These are phyloP conservation scores for Nothopassalora personata DNA, from an alignment of 2,329 filamentous ascomycete species.

Conservation along the genomic window DNA sequence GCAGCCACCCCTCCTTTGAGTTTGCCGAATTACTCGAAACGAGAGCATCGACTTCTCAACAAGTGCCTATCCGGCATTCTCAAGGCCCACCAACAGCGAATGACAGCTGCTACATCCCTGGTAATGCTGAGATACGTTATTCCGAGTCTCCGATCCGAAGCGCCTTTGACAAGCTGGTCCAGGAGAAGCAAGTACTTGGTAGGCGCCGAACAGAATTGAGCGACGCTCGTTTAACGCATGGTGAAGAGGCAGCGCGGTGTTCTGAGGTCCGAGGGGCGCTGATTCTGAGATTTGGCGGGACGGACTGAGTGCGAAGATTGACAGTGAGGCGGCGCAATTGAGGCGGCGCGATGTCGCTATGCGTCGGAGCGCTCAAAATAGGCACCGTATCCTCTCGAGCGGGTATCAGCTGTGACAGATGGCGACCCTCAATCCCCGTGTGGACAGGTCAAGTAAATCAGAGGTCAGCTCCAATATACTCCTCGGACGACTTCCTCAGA, in stretches of 20 bases:
- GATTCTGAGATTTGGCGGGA: too few relatives aligned
- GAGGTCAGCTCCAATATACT: neutral
- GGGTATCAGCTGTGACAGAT: neutral
- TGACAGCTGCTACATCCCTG: too few relatives aligned
- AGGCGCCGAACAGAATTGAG: too few relatives aligned
- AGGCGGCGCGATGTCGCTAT: neutral
- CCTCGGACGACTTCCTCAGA: constrained; percentile 33
- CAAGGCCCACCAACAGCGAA: too few relatives aligned
- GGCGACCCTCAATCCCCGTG: neutral
- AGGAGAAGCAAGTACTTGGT: too few relatives aligned
- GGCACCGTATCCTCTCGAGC: neutral
- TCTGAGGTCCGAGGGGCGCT: too few relatives aligned
- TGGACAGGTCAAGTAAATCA: neutral
- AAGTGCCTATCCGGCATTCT: neutral
- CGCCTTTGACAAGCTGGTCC: too few relatives aligned
- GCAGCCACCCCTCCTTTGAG: neutral
- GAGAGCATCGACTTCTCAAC: neutral
- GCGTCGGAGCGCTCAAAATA: neutral
- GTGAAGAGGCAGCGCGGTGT: too few relatives aligned
- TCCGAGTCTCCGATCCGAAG: too few relatives aligned
- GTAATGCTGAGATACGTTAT: too few relatives aligned
- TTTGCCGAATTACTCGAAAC: neutral
- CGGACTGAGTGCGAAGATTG: neutral
- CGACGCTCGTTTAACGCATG: too few relatives aligned
- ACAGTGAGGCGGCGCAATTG: neutral